Conservation (phyloP, 1,284 basidiomycete genomes). For the Meripilus lineatus region DNA sequence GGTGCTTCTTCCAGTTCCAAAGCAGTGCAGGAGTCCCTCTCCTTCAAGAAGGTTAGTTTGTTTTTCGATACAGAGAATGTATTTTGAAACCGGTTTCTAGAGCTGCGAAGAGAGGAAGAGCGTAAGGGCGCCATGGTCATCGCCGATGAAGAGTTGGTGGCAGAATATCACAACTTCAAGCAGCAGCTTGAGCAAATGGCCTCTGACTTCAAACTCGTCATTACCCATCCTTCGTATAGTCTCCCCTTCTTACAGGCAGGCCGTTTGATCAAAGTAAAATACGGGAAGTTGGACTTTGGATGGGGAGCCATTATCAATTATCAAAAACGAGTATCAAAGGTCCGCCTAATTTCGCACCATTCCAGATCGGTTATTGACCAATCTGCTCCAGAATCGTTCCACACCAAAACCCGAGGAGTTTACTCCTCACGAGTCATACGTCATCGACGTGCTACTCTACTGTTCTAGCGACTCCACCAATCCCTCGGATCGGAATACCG, state of each 20-base stretch:
- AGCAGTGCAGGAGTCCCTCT: slow-evolving; percentile 86
- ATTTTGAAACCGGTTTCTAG: too few relatives aligned
- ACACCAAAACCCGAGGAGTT: slow-evolving; percentile 60
- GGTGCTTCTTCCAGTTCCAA: slow-evolving; percentile 99
- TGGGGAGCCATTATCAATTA: slow-evolving; percentile 96
- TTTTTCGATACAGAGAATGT: too few relatives aligned
- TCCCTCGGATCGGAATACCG: slow-evolving; percentile 55
- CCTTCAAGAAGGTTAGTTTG: slow-evolving; percentile 73
- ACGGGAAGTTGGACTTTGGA: slow-evolving; percentile 88
- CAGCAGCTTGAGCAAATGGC: slow-evolving; percentile 89
- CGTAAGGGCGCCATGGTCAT: slow-evolving; percentile 66
- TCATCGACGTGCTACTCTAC: slow-evolving; percentile 90
- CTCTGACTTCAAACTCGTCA: slow-evolving; percentile 84
- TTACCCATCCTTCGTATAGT: slow-evolving; percentile 92
- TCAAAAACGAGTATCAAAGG: slow-evolving; percentile 81
- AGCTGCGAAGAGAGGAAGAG: slow-evolving; percentile 75
- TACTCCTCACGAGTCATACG: slow-evolving; percentile 85
- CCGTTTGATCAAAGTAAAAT: slow-evolving; percentile 84
- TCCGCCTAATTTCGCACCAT: slow-evolving; percentile 25
- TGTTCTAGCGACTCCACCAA: slow-evolving; percentile 66
- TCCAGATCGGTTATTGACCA: neutral
- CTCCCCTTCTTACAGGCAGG: slow-evolving; percentile 93
- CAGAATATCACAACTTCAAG: slow-evolving; percentile 89
- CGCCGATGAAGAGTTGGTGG: slow-evolving; percentile 79
- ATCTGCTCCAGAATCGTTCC: slow-evolving; percentile 43